Base-by-base conservation (phyloP, 140 eudicot genomes). In the Erigeron philadelphicus region DNA sequence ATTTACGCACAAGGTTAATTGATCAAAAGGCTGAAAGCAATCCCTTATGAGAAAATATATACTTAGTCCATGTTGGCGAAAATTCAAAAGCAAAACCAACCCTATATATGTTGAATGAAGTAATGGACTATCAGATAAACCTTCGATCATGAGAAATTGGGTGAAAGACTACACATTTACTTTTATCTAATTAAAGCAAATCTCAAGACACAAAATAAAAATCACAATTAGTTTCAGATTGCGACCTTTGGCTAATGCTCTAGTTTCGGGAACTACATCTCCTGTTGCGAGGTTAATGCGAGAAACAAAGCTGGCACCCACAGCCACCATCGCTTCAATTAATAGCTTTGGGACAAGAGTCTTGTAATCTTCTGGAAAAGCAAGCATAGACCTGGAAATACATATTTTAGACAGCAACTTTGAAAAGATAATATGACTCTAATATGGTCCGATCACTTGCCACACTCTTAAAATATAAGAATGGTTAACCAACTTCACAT, bases 221-320 rank as follows among this genome's bases (percentile, higher is more conserved):
- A 31, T 31, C 38, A 31, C 4, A 45, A 64, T 38, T 10, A 31
- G 11, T 9, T 11, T 15, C 17, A 65, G 42, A 64, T 63, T 38
- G 52, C 67, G 18, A 93, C 98, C 98, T 89, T 89, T 93, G 38
- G 84, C 92, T 81, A 93, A 78, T 53, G 96, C 90, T 83, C 83
- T 89, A 70, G 98, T 89, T 81, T 89, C 98, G 47, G 96, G 96
- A 73, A 89, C 88, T 41, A 76, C 96, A 80, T 85, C 95, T 46
- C 95, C 96, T 41, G 88, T 93, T 66, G 98, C 98, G 74, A 89
- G 88, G 80, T 93, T 93, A 52, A 89, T 79, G 45, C 93, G 96
- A 49, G 94, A 86, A 50, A 85, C 78, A 79, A 89, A 93, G 82
- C 90, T 93, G 66, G 87, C 82, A 74, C 88, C 81, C 54, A 93